Conservation (phyloP, 2,329 filamentous ascomycete genomes). For the Fusarium chaquense region DNA sequence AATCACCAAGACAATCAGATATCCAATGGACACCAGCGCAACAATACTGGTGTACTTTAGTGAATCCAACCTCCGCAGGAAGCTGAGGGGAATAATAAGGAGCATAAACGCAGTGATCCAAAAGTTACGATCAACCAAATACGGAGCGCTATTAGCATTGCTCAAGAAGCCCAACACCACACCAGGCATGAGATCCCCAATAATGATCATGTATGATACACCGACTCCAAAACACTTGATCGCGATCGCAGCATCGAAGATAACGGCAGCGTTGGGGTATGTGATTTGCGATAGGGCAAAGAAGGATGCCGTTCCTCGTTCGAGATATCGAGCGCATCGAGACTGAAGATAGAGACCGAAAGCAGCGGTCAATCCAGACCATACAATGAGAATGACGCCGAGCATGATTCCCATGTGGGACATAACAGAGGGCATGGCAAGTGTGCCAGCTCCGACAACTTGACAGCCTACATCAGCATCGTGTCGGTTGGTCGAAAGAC, state of each 20-base stretch:
- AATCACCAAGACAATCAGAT: conserved; percentile 91
- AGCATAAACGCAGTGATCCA: conserved; percentile 99
- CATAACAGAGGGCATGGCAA: conserved; percentile 95
- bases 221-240: conserved; percentile 98
- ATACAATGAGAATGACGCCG: conserved; percentile 85
- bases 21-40: conserved; percentile 91
- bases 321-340: conserved; percentile 91
- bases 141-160: conserved; percentile 71
- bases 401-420: conserved; percentile 95
- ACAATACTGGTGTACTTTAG: conserved; percentile 97
- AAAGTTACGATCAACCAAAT: conserved; percentile 90
- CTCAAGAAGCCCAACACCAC: conserved; percentile 85
- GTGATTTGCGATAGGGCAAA: conserved; percentile 97
- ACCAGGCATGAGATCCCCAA: conserved; percentile 97
- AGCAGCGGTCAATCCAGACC: conserved; percentile 88
- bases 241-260: conserved; percentile 96
- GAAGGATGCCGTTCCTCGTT: conserved; percentile 89
- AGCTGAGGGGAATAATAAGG: conserved; percentile 93
- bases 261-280: conserved; percentile 93
- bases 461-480: conserved; percentile 36
- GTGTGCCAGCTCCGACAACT: conserved; percentile 94
- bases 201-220: conserved; percentile 98
- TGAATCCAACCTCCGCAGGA: conserved; percentile 90
- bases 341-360: conserved; percentile 97
- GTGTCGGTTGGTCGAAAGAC: conserved; percentile 20